phyloP scores from a whole-genome alignment of 306 rosid genomes.

The Potentilla sterilis region DNA sequence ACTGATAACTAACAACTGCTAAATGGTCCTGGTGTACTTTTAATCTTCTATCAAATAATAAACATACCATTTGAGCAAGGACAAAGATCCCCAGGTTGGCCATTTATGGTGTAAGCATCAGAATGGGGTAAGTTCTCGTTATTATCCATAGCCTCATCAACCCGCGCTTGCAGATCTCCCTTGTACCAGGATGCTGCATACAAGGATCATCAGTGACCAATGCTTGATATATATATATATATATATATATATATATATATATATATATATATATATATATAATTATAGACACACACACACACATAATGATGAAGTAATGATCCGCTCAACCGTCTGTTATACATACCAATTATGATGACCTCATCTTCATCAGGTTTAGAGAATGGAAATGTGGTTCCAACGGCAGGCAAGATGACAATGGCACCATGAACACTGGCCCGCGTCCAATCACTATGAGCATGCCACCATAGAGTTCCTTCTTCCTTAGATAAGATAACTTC shows the following conservation, averaged over 20 bases:
- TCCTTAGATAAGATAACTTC: constrained; percentile 37
- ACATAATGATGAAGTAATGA: too few species aligned
- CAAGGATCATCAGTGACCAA: not conserved
- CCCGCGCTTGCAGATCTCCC: not conserved
- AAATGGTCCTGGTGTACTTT: not conserved
- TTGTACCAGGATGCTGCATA: not conserved
- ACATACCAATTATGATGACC: not conserved
- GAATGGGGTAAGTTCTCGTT: not conserved
- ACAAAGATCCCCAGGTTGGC: not conserved
- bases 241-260: too few species aligned
- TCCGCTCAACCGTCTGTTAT: too few species aligned
- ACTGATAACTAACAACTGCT: not conserved
- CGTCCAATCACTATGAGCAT: constrained; percentile 23
- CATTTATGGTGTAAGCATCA: not conserved
- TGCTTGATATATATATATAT: too few species aligned
- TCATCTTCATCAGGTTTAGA: constrained; percentile 7
- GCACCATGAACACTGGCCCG: constrained; percentile 22
- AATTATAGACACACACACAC: too few species aligned
- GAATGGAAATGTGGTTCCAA: constrained; percentile 6
- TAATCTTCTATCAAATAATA: not conserved
- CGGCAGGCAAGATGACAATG: constrained; percentile 2
- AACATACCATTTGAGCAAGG: not conserved
- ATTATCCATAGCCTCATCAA: not conserved
- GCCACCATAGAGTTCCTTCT: too few species aligned
- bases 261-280: too few species aligned